Conservation (phyloP, 768 basidiomycete genomes). For the Psilocybe cubensis region DNA sequence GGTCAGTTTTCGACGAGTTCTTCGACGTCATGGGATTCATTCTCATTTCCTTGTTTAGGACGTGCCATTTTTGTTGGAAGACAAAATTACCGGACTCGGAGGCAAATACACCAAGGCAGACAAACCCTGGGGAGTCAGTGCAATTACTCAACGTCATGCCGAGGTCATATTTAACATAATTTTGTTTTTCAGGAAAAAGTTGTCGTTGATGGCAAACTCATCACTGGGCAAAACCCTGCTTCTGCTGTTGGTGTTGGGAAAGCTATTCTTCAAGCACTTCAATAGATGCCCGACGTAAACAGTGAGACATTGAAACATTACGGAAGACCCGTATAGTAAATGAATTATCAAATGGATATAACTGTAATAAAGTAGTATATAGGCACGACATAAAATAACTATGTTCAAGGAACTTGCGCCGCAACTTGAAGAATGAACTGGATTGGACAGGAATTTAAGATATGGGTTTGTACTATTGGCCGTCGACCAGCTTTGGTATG, state of each 20-base stretch:
- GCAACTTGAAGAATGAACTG: no score
- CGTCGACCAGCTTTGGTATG: no score
- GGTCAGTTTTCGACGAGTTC: slow-evolving; percentile 32
- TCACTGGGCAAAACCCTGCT: slow-evolving; percentile 73
- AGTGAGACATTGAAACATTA: no score
- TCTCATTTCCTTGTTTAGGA: slow-evolving; percentile 32
- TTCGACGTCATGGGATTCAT: background rate
- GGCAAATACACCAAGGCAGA: slow-evolving; percentile 64
- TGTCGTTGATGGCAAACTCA: slow-evolving; percentile 58
- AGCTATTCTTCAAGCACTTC: slow-evolving; percentile 56
- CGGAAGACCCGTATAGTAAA: background rate
- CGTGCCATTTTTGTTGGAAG: slow-evolving; percentile 77
- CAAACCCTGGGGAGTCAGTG: slow-evolving; percentile 59
- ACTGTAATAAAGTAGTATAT: no score
- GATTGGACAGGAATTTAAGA: no score
- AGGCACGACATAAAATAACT: no score
- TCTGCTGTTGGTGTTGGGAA: slow-evolving; percentile 61
- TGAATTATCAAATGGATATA: background rate
- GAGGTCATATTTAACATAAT: background rate
- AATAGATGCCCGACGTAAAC: background rate
- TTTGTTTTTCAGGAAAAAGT: slow-evolving; percentile 44
- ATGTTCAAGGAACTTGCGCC: no score
- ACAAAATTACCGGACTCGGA: slow-evolving; percentile 64
- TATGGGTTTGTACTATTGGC: no score
- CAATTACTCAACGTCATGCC: background rate